Conservation (phyloP, 805 yeast genomes). For the Pichia exigua region DNA sequence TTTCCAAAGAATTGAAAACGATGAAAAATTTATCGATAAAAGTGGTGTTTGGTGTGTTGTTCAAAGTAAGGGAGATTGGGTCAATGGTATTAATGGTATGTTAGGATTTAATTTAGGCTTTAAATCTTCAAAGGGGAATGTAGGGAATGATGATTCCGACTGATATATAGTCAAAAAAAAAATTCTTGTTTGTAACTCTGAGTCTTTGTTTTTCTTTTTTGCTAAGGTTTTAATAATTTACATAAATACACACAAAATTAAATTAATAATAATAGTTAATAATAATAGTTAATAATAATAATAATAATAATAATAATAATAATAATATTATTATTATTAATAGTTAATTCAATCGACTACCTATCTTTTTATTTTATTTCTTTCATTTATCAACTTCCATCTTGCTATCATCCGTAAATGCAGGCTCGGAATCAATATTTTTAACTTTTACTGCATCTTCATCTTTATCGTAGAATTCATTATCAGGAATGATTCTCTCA, state of each 20-base stretch:
- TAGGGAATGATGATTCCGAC: too few relatives aligned
- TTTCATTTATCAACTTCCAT: slow-evolving; percentile 4
- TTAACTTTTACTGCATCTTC: slow-evolving; percentile 33
- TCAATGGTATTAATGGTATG: slow-evolving; percentile 76
- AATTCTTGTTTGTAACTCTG: too few relatives aligned
- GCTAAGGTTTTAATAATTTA: background rate
- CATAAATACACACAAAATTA: background rate
- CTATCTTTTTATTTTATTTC: too few relatives aligned
- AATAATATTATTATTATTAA: background rate
- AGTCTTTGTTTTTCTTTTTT: background rate
- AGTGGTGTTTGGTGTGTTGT: slow-evolving; percentile 84
- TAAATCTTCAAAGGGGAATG: slow-evolving; percentile 26
- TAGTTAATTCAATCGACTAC: too few relatives aligned
- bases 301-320: background rate
- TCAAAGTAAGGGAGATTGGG: slow-evolving; percentile 82
- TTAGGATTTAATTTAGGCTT: slow-evolving; percentile 85
- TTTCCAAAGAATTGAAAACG: slow-evolving; percentile 44
- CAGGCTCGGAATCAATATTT: slow-evolving; percentile 15
- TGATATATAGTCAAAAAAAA: too few relatives aligned
- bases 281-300: background rate
- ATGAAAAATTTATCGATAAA: background rate
- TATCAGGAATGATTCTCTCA: slow-evolving; percentile 56
- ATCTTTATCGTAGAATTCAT: slow-evolving; percentile 70
- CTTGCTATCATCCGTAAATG: background rate
- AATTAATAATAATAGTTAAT: background rate